Conservation (phyloP, 257 asterid genomes). For the Salvia rosmarinus region DNA sequence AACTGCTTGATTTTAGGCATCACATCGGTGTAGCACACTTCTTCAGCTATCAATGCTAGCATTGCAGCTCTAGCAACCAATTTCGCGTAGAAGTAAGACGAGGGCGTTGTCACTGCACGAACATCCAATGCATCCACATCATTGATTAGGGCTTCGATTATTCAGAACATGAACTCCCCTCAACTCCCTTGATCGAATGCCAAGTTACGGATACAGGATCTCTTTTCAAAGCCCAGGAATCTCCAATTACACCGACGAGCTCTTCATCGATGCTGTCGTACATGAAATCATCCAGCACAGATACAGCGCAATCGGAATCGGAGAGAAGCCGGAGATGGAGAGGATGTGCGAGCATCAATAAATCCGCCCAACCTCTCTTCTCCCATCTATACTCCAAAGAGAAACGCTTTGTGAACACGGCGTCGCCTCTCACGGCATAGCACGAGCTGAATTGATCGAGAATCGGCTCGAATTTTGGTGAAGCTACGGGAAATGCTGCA, state of each 20-base stretch:
- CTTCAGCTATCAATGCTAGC: constrained; percentile 89
- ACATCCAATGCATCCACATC: constrained; percentile 69
- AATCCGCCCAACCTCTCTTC: constrained; percentile 83
- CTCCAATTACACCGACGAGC: constrained; percentile 89
- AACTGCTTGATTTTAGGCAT: constrained; percentile 65
- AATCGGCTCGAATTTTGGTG: constrained; percentile 44
- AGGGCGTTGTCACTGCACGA: constrained; percentile 53
- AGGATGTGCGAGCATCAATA: constrained; percentile 96
- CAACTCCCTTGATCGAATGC: constrained; percentile 80
- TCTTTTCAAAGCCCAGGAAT: constrained; percentile 76
- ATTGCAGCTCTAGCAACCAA: constrained; percentile 96
- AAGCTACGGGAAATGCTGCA: constrained; percentile 65
- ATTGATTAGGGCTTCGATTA: constrained; percentile 56
- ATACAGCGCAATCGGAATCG: constrained; percentile 41
- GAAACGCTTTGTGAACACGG: constrained; percentile 63
- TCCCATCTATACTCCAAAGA: constrained; percentile 84
- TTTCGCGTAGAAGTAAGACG: constrained; percentile 84
- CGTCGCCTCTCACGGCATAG: constrained; percentile 74
- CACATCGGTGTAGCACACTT: constrained; percentile 63
- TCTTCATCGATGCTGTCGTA: constrained; percentile 83
- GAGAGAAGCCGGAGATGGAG: constrained; percentile 78
- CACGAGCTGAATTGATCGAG: constrained; percentile 77
- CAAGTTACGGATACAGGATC: constrained; percentile 83
- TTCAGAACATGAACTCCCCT: constrained; percentile 60
- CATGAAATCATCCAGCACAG: constrained; percentile 68